A percentile compares a stretch with the other conserved stretches of the same genome.
phyloP scores from a whole-genome alignment of 768 basidiomycete species.

The Suillus brevipes region DNA sequence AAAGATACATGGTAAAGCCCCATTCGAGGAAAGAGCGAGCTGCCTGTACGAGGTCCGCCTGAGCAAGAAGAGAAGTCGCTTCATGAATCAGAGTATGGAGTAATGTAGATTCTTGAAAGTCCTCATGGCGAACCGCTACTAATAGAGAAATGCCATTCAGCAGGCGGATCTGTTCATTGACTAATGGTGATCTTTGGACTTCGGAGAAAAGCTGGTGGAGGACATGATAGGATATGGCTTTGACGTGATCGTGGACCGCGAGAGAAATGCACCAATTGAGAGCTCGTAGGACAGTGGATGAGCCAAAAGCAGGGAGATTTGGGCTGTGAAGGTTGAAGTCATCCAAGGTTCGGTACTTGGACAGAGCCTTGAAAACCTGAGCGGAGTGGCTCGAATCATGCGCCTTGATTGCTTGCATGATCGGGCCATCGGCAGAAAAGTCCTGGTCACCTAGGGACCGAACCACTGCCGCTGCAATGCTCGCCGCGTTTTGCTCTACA shows the following conservation, averaged over 20 bases:
- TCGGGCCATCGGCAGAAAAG: constrained; percentile 49
- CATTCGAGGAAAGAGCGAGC: constrained; percentile 81
- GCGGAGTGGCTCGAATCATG: constrained; percentile 37
- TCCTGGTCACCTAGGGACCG: constrained; percentile 71
- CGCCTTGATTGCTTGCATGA: constrained; percentile 45
- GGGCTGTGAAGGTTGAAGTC: constrained; percentile 57
- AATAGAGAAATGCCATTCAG: constrained; percentile 74
- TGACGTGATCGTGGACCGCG: constrained; percentile 41
- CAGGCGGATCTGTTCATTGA: constrained; percentile 81
- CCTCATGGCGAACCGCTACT: constrained; percentile 58
- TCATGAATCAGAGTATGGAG: constrained; percentile 72
- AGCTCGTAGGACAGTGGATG: constrained; percentile 51
- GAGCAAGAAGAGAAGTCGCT: constrained; percentile 60
- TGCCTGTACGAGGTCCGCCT: constrained; percentile 64
- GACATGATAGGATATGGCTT: constrained; percentile 76
- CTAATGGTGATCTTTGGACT: constrained; percentile 64
- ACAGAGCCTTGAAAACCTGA: constrained; percentile 50
- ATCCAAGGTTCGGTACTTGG: constrained; percentile 48
- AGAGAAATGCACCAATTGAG: constrained; percentile 58
- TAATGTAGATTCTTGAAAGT: constrained; percentile 58
- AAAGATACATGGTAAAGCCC: constrained; percentile 59
- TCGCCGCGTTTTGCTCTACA: constrained; percentile 50
- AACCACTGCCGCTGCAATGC: constrained; percentile 58
- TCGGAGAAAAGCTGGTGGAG: constrained; percentile 70
- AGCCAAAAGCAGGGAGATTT: constrained; percentile 62